Conservation (phyloP, 176 grass and related monocot species). For the Zizania latifolia region DNA sequence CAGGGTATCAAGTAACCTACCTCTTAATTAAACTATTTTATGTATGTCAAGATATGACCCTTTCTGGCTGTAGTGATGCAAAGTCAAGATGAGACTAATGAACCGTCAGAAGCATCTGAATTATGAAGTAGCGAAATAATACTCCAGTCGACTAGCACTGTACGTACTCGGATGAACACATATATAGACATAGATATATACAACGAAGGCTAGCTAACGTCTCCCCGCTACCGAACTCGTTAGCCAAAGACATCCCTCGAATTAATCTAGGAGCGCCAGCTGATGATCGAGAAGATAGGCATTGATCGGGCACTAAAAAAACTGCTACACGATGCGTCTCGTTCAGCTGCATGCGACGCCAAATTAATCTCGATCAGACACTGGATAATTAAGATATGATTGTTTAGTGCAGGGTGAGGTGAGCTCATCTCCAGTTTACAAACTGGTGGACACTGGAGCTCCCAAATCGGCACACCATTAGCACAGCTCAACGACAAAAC, state of each 20-base stretch:
- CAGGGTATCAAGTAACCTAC: neutral
- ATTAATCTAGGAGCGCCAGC: slow-evolving; percentile 10
- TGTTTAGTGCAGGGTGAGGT: slow-evolving; percentile 40
- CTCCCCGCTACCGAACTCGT: neutral
- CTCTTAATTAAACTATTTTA: too few relatives aligned
- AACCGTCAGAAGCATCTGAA: slow-evolving; percentile 9
- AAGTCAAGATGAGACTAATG: neutral
- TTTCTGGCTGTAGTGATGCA: neutral
- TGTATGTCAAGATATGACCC: neutral
- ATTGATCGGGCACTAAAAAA: neutral
- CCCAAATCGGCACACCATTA: neutral
- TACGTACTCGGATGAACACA: neutral
- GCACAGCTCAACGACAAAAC: neutral
- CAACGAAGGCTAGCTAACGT: slow-evolving; percentile 10
- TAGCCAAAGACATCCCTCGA: slow-evolving; percentile 24
- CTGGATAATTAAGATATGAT: slow-evolving; percentile 22
- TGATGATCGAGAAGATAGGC: neutral
- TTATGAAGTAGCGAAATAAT: neutral
- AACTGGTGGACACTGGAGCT: slow-evolving; percentile 3
- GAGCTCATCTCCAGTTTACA: neutral
- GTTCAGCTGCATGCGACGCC: neutral
- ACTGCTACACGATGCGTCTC: neutral
- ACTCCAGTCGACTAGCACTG: too few relatives aligned
- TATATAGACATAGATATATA: neutral
- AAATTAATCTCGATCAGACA: neutral